Evolutionary conservation across 139 green algal genomes (phyloP), one percentile per base, ranked within the genome.

Genomic region (Edaphochlamys debaryana): DNA sequence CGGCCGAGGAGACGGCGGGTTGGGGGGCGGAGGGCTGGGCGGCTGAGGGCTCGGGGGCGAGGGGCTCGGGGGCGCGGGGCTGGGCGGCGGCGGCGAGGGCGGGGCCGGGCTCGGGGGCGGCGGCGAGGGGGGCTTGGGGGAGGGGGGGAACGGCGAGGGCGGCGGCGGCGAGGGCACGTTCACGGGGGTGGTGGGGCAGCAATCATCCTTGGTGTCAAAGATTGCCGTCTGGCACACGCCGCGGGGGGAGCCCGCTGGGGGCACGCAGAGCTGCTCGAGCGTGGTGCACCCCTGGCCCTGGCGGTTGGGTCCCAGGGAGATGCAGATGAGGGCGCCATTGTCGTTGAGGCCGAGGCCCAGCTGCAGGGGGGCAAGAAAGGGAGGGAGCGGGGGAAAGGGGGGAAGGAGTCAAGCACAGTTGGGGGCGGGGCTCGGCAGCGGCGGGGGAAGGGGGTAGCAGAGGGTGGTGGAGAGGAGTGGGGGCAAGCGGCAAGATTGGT

Each of bases 191-290:
- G 41, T 23, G 42, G 41, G 30, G 34, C 32, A 25, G 8, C 22
- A 17, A 38, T 45, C 30, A 38, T 1, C 27, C 25, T 29, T 42
- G 25, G 32, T 38, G 41, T 50, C 54, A 42, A 76, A 76, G 9
- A 76, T 29, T 7, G 30, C 32, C 1, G 25, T 7, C 13, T 7
- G 29, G 69, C 69, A 76, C 1, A 37, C 42, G 25, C 69, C 42
- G 0, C 29, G 41, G 3, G 69, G 41, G 0, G 4, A 30, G 41
- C 69, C 27, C 42, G 41, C 29, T 19, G 41, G 69, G 5, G 69
- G 69, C 27, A 38, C 69, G 40, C 69, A 76, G 27, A 76, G 69
- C 30, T 76, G 41, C 69, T 60, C 41, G 42, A 76, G 41, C 42
- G 42, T 62, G 69, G 41, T 60, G 42, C 69, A 76, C 1, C 69